Evolutionary conservation across 169 alveolate genomes (phyloP).

Genomic region (Theileria annulata): DNA sequence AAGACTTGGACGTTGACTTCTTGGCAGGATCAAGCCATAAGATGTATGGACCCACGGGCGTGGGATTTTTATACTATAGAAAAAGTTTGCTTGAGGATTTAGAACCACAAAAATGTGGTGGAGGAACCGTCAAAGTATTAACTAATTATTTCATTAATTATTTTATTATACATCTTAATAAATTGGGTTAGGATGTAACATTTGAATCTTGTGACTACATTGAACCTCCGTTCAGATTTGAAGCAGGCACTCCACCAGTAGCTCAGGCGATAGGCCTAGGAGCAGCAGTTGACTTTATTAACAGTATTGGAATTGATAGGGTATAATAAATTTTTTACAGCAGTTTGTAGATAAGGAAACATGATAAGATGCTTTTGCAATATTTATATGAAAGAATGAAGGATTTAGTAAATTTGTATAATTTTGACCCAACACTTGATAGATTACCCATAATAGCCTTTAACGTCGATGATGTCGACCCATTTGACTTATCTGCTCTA

Average conservation of each 20-base stretch:
- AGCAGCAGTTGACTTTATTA: slow-evolving; percentile 43
- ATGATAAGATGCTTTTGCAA: slow-evolving; percentile 28
- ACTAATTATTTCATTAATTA: too few relatives aligned
- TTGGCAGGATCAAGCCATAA: slow-evolving; percentile 76
- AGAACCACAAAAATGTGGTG: slow-evolving; percentile 48
- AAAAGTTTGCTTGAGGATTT: slow-evolving; percentile 19
- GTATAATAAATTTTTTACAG: background rate
- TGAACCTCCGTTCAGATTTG: slow-evolving; percentile 55
- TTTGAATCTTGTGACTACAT: slow-evolving; percentile 15
- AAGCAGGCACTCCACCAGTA: slow-evolving; percentile 65
- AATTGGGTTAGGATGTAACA: slow-evolving; percentile 2
- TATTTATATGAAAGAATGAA: slow-evolving; percentile 37
- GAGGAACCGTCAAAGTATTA: slow-evolving; percentile 53
- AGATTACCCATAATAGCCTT: slow-evolving; percentile 44
- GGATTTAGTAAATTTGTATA: slow-evolving; percentile 15
- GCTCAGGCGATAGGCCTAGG: slow-evolving; percentile 69
- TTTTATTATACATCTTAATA: background rate
- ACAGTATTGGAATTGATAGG: slow-evolving; percentile 23
- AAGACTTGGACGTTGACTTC: slow-evolving; percentile 61
- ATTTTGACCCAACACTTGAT: background rate
- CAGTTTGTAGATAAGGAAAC: slow-evolving; percentile 22
- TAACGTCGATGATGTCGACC: slow-evolving; percentile 31
- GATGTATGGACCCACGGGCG: slow-evolving; percentile 75
- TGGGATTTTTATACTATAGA: slow-evolving; percentile 70
- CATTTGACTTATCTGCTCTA: slow-evolving; percentile 48